These are phyloP conservation scores for Clavispora vitiphila DNA, from an alignment of 805 yeast species.

Conservation along the genomic window DNA sequence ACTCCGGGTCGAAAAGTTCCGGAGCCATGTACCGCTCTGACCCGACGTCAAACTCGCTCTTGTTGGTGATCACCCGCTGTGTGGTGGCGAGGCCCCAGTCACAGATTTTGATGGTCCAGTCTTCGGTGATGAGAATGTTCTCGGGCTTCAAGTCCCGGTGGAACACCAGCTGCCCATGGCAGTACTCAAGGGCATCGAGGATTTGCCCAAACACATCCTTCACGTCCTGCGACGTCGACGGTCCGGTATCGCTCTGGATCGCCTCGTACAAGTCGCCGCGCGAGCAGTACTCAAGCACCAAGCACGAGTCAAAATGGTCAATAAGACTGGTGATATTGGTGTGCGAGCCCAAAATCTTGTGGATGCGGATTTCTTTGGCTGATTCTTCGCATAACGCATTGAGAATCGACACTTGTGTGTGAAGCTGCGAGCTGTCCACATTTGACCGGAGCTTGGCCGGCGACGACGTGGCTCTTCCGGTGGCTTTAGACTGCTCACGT, in stretches of 20 bases:
- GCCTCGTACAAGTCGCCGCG: constrained; percentile 86
- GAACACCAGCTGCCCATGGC: constrained; percentile 45
- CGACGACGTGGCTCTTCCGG: constrained; percentile 28
- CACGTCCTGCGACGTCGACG: constrained; percentile 51
- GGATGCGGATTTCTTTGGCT: constrained; percentile 61
- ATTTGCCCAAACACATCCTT: constrained; percentile 50
- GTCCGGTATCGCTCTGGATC: constrained; percentile 60
- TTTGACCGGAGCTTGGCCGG: constrained; percentile 30
- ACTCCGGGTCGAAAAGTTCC: constrained; percentile 63
- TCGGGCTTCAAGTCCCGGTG: constrained; percentile 59
- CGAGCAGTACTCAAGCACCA: constrained; percentile 73
- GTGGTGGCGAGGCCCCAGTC: constrained; percentile 61
- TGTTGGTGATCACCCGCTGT: constrained; percentile 49
- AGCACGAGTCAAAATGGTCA: constrained; percentile 49
- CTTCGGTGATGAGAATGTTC: constrained; percentile 44
- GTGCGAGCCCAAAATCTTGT: constrained; percentile 51
- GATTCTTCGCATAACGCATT: constrained; percentile 48
- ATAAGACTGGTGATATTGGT: constrained; percentile 43
- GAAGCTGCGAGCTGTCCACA: constrained; percentile 9
- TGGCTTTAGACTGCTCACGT: constrained; percentile 10
- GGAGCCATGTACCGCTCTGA: constrained; percentile 95
- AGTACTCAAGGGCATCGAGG: constrained; percentile 45
- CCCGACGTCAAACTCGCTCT: constrained; percentile 68
- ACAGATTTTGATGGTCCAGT: constrained; percentile 53
- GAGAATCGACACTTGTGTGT: constrained; percentile 18